These are phyloP conservation scores for Fusarium bulbicola DNA, from an alignment of 2,329 filamentous ascomycete species.

Conservation along the genomic window DNA sequence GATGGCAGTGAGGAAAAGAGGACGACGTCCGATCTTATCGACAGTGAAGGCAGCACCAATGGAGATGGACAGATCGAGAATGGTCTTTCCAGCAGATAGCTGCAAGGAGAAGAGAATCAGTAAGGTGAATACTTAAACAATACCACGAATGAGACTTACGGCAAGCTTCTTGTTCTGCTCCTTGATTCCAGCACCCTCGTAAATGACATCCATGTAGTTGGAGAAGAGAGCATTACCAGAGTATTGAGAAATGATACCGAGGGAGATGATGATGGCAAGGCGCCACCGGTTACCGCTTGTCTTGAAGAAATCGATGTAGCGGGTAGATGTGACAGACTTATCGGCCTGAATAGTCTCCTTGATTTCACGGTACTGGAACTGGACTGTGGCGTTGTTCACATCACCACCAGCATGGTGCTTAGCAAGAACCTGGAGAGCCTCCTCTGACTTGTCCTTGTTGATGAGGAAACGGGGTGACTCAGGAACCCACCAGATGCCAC, in stretches of 20 bases:
- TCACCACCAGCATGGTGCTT: constrained; percentile 72
- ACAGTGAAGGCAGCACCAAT: constrained; percentile 61
- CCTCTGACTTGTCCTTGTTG: constrained; percentile 68
- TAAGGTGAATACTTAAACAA: not conserved
- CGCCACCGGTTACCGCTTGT: constrained; percentile 73
- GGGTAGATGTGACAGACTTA: constrained; percentile 57
- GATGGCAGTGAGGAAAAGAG: constrained; percentile 61
- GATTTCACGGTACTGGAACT: constrained; percentile 74
- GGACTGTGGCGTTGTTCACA: constrained; percentile 66
- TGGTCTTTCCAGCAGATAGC: constrained; percentile 64
- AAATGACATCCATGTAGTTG: constrained; percentile 72
- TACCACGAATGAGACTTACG: constrained; percentile 43
- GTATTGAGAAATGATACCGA: constrained; percentile 75
- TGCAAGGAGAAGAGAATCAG: constrained; percentile 15
- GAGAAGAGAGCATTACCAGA: constrained; percentile 73
- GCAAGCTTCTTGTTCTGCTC: constrained; percentile 65
- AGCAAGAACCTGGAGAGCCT: constrained; percentile 68
- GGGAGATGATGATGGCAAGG: constrained; percentile 67
- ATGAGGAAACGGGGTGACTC: constrained; percentile 74
- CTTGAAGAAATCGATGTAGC: constrained; percentile 68
- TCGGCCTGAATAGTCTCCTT: constrained; percentile 70
- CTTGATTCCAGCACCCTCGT: constrained; percentile 68
- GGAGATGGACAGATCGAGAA: constrained; percentile 66
- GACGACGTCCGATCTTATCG: constrained; percentile 61
- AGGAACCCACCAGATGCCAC: constrained; percentile 74